Evolutionary conservation across 2,329 filamentous ascomycete genomes (phyloP), one percentile per base, ranked within the genome.

Genomic region (Exophiala lecanii-corni): DNA sequence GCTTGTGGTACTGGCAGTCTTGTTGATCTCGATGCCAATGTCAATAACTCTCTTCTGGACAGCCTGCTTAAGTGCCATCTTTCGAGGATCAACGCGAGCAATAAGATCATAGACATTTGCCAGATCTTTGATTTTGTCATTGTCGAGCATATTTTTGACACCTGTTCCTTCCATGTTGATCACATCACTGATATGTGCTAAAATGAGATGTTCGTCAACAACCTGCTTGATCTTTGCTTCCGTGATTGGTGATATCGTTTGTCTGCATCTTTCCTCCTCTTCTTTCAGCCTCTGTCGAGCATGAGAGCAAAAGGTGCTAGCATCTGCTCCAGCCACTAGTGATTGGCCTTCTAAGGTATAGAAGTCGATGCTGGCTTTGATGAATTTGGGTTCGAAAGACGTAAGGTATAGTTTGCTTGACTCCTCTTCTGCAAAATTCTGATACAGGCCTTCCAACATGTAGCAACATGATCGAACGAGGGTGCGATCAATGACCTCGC

Each of bases 361-460:
- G 61, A 92, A 97, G 0, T 62, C 63, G 26, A 72, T 71, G 59
- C 87, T 94, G 3, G 79, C 77, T 1, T 73, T 64, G 3, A 97
- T 66, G 57, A 92, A 95, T 7, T 77, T 75, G 1, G 79, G 79
- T 62, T 98, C 89, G 56, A 98, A 97, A 0, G 77, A 75, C 1
- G 81, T 86, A 20, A 89, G 67, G 59, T 98, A 98, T 0, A 98
- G 72, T 57, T 89, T 92, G 31, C 86, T 78, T 34, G 78, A 74
- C 51, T 94, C 85, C 4, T 79, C 76, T 59, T 95, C 89, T 3
- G 81, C 75, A 43, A 89, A 79, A 0, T 81, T 82, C 62, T 94
- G 85, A 61, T 95, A 94, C 0, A 98, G 73, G 5, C 80, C 80
- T 60, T 94, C 91, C 4, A 98, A 74, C 89, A 98, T 96, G 55